Conservation (phyloP, 176 grass and related monocot genomes). For the Alloteropsis semialata region DNA sequence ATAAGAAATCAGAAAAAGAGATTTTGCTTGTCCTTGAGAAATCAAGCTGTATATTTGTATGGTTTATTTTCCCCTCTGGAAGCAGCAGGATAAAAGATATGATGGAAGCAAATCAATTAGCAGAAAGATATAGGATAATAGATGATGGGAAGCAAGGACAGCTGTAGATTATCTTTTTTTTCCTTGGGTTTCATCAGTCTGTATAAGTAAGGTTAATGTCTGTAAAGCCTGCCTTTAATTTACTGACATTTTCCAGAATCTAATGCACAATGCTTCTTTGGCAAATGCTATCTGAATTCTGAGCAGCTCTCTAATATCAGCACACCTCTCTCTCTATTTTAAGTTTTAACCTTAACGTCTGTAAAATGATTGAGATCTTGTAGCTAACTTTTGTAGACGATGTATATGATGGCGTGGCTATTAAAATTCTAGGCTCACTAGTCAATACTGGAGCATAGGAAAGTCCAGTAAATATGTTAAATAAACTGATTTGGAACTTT, state of each 20-base stretch:
- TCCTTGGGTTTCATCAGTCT: slow-evolving; percentile 70
- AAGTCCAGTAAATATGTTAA: background rate
- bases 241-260: slow-evolving; percentile 36
- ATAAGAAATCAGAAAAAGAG: slow-evolving; percentile 32
- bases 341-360: too few relatives aligned
- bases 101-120: slow-evolving; percentile 34
- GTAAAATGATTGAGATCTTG: too few relatives aligned
- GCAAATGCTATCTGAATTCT: background rate
- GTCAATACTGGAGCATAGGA: background rate
- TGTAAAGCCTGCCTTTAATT: slow-evolving; percentile 38
- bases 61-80: slow-evolving; percentile 28
- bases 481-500: background rate
- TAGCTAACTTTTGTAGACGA: background rate
- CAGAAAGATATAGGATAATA: slow-evolving; percentile 50
- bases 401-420: background rate
- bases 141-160: slow-evolving; percentile 68
- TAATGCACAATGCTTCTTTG: slow-evolving; percentile 12
- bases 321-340: too few relatives aligned
- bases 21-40: slow-evolving; percentile 52
- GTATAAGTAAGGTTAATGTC: slow-evolving; percentile 42
- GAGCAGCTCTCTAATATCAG: background rate
- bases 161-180: slow-evolving; percentile 63
- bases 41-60: slow-evolving; percentile 76
- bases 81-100: slow-evolving; percentile 40
- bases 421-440: background rate